These are phyloP conservation scores for Mycena filopes DNA, from an alignment of 768 basidiomycete species.

Conservation along the genomic window DNA sequence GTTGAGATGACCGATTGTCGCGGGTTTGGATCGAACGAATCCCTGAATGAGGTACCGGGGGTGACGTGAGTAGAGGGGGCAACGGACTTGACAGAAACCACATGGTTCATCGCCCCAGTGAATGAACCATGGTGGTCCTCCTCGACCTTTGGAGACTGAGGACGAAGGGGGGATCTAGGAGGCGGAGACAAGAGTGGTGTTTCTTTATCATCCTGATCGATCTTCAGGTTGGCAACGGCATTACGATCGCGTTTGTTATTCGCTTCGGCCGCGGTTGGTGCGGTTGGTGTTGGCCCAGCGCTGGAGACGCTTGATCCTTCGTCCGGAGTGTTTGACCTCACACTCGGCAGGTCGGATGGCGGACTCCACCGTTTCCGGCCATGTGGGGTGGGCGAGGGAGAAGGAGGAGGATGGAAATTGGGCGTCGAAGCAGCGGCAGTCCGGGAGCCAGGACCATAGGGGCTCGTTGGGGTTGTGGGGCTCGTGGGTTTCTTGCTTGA, in stretches of 20 bases:
- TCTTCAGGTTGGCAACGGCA: constrained; percentile 15
- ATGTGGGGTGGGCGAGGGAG: constrained; percentile 51
- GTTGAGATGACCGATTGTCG: constrained; percentile 67
- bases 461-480: constrained; percentile 37
- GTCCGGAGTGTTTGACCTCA: constrained; percentile 68
- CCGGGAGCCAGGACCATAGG: constrained; percentile 53
- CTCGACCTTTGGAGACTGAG: constrained; percentile 44
- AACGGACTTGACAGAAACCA: constrained; percentile 35
- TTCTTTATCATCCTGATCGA: constrained; percentile 31
- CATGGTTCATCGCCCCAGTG: constrained; percentile 34
- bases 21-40: constrained; percentile 46
- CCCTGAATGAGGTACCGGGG: constrained; percentile 44
- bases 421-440: constrained; percentile 71
- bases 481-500: constrained; percentile 39
- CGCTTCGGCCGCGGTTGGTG: constrained; percentile 16
- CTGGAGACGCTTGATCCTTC: constrained; percentile 47
- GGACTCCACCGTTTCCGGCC: constrained; percentile 62
- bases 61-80: constrained; percentile 49
- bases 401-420: constrained; percentile 56
- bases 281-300: constrained; percentile 27
- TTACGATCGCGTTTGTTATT: constrained; percentile 33
- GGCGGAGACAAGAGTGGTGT: constrained; percentile 43
- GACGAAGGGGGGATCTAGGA: constrained; percentile 65
- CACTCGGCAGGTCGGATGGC: constrained; percentile 59
- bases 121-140: constrained; percentile 45